These are phyloP conservation scores for Crithidia fasciculata DNA, from an alignment of 208 protist species.

Conservation along the genomic window DNA sequence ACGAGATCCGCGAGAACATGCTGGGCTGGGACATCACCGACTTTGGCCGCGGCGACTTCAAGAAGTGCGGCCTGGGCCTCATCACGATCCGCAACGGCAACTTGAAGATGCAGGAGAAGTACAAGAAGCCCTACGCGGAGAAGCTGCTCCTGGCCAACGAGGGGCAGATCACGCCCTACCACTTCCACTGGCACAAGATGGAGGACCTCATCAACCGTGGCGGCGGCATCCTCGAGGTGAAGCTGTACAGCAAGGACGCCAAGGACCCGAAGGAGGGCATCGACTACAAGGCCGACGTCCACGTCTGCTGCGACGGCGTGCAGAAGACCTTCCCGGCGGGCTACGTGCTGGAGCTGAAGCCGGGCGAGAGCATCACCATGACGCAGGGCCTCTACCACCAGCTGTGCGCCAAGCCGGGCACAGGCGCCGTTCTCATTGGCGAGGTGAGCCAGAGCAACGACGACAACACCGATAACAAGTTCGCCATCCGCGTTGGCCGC, in stretches of 20 bases:
- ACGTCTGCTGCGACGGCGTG: conserved; percentile 21
- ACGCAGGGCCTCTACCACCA: conserved; percentile 25
- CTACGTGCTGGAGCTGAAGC: conserved; percentile 23
- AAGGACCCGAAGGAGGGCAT: conserved; percentile 20
- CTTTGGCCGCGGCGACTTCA: conserved; percentile 25
- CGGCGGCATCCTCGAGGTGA: conserved; percentile 17
- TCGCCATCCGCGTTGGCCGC: conserved; percentile 18
- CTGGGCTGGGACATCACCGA: conserved; percentile 29
- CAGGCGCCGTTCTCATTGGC: conserved; percentile 15
- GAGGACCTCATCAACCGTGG: conserved; percentile 31
- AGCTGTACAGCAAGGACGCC: conserved; percentile 9
- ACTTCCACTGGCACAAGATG: conserved; percentile 26
- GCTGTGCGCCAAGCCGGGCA: conserved; percentile 19
- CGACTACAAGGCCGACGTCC: conserved; percentile 13
- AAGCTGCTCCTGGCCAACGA: conserved; percentile 21
- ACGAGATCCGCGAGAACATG: conserved; percentile 16
- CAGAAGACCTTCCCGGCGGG: conserved; percentile 15
- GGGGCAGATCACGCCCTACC: conserved; percentile 19
- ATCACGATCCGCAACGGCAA: conserved; percentile 21
- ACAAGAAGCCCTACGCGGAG: conserved; percentile 6
- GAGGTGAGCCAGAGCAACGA: conserved; percentile 27
- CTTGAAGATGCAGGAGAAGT: conserved; percentile 11
- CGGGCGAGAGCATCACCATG: conserved; percentile 25
- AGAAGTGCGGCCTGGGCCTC: conserved; percentile 17
- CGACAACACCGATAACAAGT: conserved; percentile 29